A percentile compares a stretch with the other conserved stretches of the same genome.
Evolutionary conservation across 805 yeast species (phyloP).

Genomic region (Ogataea pignaliae): DNA sequence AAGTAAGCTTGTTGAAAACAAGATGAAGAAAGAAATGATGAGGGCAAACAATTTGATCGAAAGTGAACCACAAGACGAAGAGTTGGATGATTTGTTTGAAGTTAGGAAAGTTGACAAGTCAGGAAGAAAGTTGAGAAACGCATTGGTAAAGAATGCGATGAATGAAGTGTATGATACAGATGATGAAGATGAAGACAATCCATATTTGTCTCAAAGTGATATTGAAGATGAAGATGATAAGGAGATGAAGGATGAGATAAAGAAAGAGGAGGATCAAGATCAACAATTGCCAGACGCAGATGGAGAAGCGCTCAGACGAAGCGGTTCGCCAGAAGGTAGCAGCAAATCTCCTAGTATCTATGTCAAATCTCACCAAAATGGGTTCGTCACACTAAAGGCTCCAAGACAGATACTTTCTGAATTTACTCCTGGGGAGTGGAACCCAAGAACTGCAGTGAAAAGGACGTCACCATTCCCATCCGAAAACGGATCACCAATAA

Average conservation of each 20-base stretch:
- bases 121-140: slow-evolving; percentile 80
- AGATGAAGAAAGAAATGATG: slow-evolving; percentile 80
- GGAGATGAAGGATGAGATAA: slow-evolving; percentile 27
- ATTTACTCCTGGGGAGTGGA: slow-evolving; percentile 85
- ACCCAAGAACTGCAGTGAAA: slow-evolving; percentile 47
- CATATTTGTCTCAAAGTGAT: slow-evolving; percentile 72
- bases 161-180: slow-evolving; percentile 86
- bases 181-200: slow-evolving; percentile 68
- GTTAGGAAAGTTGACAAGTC: slow-evolving; percentile 78
- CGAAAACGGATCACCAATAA: slow-evolving; percentile 20
- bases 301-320: slow-evolving; percentile 2
- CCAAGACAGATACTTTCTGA: slow-evolving; percentile 52
- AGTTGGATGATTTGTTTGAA: slow-evolving; percentile 67
- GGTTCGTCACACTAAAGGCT: slow-evolving; percentile 61
- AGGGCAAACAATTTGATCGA: slow-evolving; percentile 67
- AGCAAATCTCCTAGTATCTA: slow-evolving; percentile 15
- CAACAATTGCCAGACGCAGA: slow-evolving; percentile 28
- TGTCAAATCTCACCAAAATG: slow-evolving; percentile 42
- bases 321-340: slow-evolving; percentile 8
- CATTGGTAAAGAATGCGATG: slow-evolving; percentile 79
- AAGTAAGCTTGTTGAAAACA: slow-evolving; percentile 79
- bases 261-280: slow-evolving; percentile 36
- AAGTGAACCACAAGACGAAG: slow-evolving; percentile 63
- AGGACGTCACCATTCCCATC: slow-evolving; percentile 17
- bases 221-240: slow-evolving; percentile 49